phyloP scores from a whole-genome alignment of 306 rosid species.

The Vigna mungo region DNA sequence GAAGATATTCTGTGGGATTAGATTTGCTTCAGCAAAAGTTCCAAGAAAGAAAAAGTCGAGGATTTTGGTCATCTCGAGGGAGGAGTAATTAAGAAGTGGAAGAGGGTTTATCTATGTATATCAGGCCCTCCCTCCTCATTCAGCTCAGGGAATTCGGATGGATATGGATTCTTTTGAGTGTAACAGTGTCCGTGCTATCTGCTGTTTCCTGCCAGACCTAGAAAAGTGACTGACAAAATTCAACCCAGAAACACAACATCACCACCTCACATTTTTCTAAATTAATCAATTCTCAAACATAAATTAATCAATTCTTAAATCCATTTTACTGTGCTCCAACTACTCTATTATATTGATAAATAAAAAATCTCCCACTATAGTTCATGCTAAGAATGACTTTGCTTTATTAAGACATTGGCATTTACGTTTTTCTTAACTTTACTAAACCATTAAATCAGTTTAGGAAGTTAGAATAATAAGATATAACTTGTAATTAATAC shows the following conservation, averaged over 20 bases:
- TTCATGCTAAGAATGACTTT: no score
- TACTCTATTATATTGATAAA: no score
- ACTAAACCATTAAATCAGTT: no score
- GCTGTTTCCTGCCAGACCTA: slow-evolving; percentile 32
- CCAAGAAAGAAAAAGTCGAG: slow-evolving; percentile 53
- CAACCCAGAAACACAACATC: slow-evolving; percentile 48
- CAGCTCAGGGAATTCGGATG: background rate
- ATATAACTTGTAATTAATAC: no score
- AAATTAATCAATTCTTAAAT: no score
- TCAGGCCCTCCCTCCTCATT: slow-evolving; percentile 34
- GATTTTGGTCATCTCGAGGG: slow-evolving; percentile 69
- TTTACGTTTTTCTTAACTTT: no score
- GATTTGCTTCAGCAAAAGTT: slow-evolving; percentile 56
- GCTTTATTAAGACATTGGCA: no score
- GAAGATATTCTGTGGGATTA: slow-evolving; percentile 53
- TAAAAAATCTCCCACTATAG: no score
- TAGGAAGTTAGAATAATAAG: no score
- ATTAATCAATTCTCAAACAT: background rate
- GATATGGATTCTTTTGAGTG: slow-evolving; percentile 46
- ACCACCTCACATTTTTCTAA: slow-evolving; percentile 31
- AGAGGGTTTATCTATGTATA: background rate
- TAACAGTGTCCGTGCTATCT: slow-evolving; percentile 45
- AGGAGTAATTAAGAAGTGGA: slow-evolving; percentile 39
- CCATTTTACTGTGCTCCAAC: no score
- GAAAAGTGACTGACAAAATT: slow-evolving; percentile 51